phyloP scores from a whole-genome alignment of 345 rosid species.

The Linum trigynum region DNA sequence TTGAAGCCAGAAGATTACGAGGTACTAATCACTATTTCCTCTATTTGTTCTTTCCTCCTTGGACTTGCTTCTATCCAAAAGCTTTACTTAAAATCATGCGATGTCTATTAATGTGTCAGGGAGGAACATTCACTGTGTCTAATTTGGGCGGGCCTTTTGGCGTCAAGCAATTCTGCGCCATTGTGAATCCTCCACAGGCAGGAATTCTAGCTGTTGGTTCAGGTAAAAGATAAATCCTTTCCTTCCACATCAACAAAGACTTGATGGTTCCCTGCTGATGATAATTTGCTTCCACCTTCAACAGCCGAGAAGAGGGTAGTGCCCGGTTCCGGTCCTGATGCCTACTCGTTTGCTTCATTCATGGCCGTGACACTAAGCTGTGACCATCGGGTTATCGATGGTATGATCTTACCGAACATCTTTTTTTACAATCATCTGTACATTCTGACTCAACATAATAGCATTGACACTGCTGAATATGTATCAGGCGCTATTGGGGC shows the following conservation, averaged over 20 bases:
- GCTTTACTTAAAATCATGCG: neutral
- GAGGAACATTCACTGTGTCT: slow-evolving; percentile 92
- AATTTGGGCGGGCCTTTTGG: slow-evolving; percentile 99
- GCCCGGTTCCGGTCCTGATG: slow-evolving; percentile 52
- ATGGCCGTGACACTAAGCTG: slow-evolving; percentile 87
- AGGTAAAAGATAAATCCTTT: slow-evolving; percentile 31
- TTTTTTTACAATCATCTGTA: neutral
- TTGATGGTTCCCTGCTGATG: neutral
- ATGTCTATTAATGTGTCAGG: slow-evolving; percentile 36
- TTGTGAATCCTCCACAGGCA: slow-evolving; percentile 90
- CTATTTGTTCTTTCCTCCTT: neutral
- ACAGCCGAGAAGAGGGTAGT: slow-evolving; percentile 89
- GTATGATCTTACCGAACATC: slow-evolving; percentile 22
- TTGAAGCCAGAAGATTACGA: slow-evolving; percentile 94
- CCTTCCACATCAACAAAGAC: too few relatives aligned
- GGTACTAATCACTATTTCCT: slow-evolving; percentile 27
- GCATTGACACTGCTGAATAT: slow-evolving; percentile 6
- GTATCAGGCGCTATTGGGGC: slow-evolving; percentile 81
- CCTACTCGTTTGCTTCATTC: slow-evolving; percentile 66
- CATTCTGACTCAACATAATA: neutral
- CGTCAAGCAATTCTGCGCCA: slow-evolving; percentile 87
- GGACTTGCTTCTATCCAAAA: neutral
- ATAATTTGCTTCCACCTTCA: slow-evolving; percentile 2
- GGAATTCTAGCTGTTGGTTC: slow-evolving; percentile 93
- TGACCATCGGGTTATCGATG: slow-evolving; percentile 93